These are phyloP conservation scores for Saccharum officinarum DNA, from an alignment of 176 grass and related monocot genomes.

Conservation along the genomic window DNA sequence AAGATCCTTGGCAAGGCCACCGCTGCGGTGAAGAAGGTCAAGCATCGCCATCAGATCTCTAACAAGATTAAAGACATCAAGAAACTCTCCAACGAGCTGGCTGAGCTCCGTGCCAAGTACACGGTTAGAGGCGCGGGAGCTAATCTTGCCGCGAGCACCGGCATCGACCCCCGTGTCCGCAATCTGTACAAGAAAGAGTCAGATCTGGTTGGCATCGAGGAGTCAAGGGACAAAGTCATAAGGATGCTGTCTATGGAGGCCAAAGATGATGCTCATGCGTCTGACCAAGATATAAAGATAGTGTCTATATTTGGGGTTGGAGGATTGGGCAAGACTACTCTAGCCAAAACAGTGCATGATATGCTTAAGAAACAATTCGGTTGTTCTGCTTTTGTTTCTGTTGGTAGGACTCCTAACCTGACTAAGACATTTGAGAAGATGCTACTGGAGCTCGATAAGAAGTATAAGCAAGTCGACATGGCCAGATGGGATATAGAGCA, in stretches of 20 bases:
- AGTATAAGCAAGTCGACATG: too few species aligned
- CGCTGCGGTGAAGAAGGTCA: neutral
- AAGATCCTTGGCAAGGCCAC: neutral
- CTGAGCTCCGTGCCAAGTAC: neutral
- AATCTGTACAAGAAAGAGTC: neutral
- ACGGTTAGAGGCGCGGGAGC: neutral
- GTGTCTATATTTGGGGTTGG: too few species aligned
- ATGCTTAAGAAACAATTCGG: too few species aligned
- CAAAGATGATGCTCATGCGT: too few species aligned
- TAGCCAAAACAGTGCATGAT: too few species aligned
- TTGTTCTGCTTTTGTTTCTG: too few species aligned
- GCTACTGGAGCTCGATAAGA: too few species aligned
- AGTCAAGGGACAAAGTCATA: neutral
- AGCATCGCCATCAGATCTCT: neutral
- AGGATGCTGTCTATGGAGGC: neutral
- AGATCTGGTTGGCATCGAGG: neutral
- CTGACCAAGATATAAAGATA: too few species aligned
- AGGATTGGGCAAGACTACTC: too few species aligned
- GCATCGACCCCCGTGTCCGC: neutral
- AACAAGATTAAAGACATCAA: neutral
- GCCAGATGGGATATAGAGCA: too few species aligned
- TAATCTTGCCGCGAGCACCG: neutral
- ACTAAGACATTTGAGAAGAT: too few species aligned
- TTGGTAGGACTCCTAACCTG: too few species aligned
- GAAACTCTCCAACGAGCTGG: neutral